Evolutionary conservation across 371 early-diverging fungal genomes (phyloP), one percentile per base, ranked within the genome.

Genomic region (Funneliformis caledonium): DNA sequence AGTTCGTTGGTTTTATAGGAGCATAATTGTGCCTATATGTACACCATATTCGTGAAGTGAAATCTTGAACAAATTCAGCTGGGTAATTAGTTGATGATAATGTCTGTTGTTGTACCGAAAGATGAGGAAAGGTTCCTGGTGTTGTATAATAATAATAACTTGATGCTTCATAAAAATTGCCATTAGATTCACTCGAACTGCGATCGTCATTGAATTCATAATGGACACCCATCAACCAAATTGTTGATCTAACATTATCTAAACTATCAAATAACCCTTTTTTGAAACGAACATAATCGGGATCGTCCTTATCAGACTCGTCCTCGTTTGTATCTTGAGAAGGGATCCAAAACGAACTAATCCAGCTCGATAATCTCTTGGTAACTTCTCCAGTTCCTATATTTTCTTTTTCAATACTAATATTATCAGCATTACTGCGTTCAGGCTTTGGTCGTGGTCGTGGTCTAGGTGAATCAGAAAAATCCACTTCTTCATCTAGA

Each of bases 21-120:
- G 95, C 92, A 84, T 93, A 97, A 48, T 92, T 90, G 82, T 94
- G 91, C 72, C 98, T 89, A 84, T 98, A 98, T 5, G 98, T 98
- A 87, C 96, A 93, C 98, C 98, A 98, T 37, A 94, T 85, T 50
- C 93, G 88, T 50, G 92, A 90, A 22, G 86, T 85, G 84, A 95
- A 96, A 85, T 96, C 96, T 19, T 86, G 86, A 31, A 93, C 85
- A 80, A 95, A 93, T 26, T 61, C 65, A 43, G 64, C n/a, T 69
- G 65, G 78, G 22, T 62, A 52, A 45, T 62, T 68, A 48, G 65
- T 16, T 16, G 50, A n/a, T 33, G 42, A 52, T 42, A 73, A 26
- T 33, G 10, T 56, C 48, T 60, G 65, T 60, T 72, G 67, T 74
- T 78, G 78, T 48, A 70, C 8, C 2, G 59, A 42, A 60, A 64